These are phyloP conservation scores for Trematosphaeria pertusa DNA, from an alignment of 2,329 filamentous ascomycete species.

Conservation along the genomic window DNA sequence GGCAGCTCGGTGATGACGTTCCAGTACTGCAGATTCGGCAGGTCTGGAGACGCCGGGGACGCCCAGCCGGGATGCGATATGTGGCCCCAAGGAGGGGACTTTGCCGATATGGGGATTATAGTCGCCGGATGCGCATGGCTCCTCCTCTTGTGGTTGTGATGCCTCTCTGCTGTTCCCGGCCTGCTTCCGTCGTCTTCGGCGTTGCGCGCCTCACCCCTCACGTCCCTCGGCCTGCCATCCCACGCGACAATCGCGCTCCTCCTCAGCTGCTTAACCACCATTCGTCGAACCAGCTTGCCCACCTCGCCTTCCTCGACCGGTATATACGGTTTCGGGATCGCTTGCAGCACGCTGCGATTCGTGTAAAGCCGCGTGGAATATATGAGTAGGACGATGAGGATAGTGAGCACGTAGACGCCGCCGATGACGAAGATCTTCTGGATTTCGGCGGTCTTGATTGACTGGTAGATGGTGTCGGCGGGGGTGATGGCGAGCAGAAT, in stretches of 20 bases:
- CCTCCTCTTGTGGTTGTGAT: slow-evolving; percentile 39
- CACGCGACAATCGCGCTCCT: slow-evolving; percentile 83
- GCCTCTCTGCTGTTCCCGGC: slow-evolving; percentile 37
- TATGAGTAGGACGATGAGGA: slow-evolving; percentile 74
- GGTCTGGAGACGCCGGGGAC: slow-evolving; percentile 74
- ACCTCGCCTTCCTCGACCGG: slow-evolving; percentile 88
- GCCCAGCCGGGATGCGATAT: slow-evolving; percentile 90
- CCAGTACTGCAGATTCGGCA: slow-evolving; percentile 82
- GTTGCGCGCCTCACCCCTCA: slow-evolving; percentile 50
- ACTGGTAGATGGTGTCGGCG: slow-evolving; percentile 78
- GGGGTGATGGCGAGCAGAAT: slow-evolving; percentile 80
- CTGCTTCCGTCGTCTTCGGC: slow-evolving; percentile 22
- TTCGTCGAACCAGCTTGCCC: slow-evolving; percentile 72
- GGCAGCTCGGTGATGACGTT: slow-evolving; percentile 84
- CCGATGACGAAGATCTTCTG: slow-evolving; percentile 86
- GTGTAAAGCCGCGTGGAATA: slow-evolving; percentile 88
- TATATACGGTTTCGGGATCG: slow-evolving; percentile 86
- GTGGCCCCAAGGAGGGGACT: slow-evolving; percentile 74
- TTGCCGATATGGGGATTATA: slow-evolving; percentile 49
- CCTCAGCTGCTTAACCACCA: slow-evolving; percentile 75
- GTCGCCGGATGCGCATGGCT: slow-evolving; percentile 35
- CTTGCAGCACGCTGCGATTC: slow-evolving; percentile 77
- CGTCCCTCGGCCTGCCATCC: slow-evolving; percentile 73
- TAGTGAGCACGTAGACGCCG: slow-evolving; percentile 76
- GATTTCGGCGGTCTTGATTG: slow-evolving; percentile 68